Base-by-base conservation (phyloP, 2,329 filamentous ascomycete genomes). In the Paracoccidioides brasiliensis region DNA sequence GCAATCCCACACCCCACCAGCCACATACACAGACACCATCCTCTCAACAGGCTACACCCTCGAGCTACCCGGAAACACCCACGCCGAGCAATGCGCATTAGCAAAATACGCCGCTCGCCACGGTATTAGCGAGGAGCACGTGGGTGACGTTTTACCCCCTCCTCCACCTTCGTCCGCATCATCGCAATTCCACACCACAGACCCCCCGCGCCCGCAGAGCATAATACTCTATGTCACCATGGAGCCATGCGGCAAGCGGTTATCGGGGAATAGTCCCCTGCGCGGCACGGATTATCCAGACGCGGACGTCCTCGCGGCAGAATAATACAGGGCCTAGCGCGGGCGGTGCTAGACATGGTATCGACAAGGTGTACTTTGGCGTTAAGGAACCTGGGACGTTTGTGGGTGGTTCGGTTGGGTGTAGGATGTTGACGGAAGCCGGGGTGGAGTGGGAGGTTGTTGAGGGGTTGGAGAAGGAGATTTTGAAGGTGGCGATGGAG, bases 41-140 rank as follows among this genome's bases (percentile, higher is more conserved):
- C 22, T 22, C 33, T 81, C 86, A 0, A 87, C 88, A 1, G 91
- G 93, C 55, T 97, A 91, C 73, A 96, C 93, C 0, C 79, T 96
- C 57, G 91, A 98, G 70, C 81, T 90, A 3, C 78, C 83, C 0
- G 93, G 91, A 44, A 98, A 98, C 73, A 97, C 93, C 0, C 93
- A 98, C 67, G 93, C 93, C 3, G 93, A 98, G 68, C 90, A 98
- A 73, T 91, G 86, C 70, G 95, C 89, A 66, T 79, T 98, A 56
- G 72, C 84, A 51, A 97, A 98, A 61, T 72, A 70, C 50, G 71
- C 70, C 2, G 63, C 67, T 7, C 62, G 62, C 0, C 67, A 74
- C 52, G 59, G 58, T 5, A 62, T 71, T 9, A 49, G 64, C 5
- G 70, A 73, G 4, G 71, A 73, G 3, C 55, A 63, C 10, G 62